A percentile compares a stretch with the other conserved stretches of the same genome.
phyloP scores from a whole-genome alignment of 176 grass and related monocot genomes.

The Thinopyrum elongatum region DNA sequence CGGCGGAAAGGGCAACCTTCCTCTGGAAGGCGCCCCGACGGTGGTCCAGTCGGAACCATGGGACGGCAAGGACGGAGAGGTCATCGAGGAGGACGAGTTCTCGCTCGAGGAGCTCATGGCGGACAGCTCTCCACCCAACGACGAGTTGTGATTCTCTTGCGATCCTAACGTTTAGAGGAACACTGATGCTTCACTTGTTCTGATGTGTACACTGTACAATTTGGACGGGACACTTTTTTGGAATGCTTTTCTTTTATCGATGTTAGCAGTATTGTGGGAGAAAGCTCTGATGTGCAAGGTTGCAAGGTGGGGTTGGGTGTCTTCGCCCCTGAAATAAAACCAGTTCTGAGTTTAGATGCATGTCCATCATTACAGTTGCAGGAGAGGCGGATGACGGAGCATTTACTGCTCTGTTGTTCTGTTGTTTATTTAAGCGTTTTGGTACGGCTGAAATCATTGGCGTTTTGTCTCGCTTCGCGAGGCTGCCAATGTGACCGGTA shows the following conservation, averaged over 20 bases:
- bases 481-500: not conserved
- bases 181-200: slow-evolving; percentile 31
- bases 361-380: not conserved
- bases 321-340: slow-evolving; percentile 32
- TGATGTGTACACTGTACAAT: slow-evolving; percentile 7
- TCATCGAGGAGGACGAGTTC: slow-evolving; percentile 96
- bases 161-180: slow-evolving; percentile 20
- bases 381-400: not conserved
- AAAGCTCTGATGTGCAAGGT: not conserved
- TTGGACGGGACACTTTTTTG: slow-evolving; percentile 19
- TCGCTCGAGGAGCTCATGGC: slow-evolving; percentile 93
- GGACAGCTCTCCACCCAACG: slow-evolving; percentile 52
- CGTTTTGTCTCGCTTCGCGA: not conserved
- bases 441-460: slow-evolving; percentile 3
- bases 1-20: slow-evolving; percentile 89
- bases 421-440: not conserved
- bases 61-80: slow-evolving; percentile 91
- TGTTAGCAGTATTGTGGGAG: slow-evolving; percentile 4
- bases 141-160: slow-evolving; percentile 67
- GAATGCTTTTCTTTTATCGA: not conserved
- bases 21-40: slow-evolving; percentile 49
- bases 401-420: not conserved
- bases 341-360: not conserved
- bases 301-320: not conserved
- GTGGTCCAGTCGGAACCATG: slow-evolving; percentile 74